Evolutionary conservation across 2,329 filamentous ascomycete genomes (phyloP).

Genomic region (Fusarium verrucosum): DNA sequence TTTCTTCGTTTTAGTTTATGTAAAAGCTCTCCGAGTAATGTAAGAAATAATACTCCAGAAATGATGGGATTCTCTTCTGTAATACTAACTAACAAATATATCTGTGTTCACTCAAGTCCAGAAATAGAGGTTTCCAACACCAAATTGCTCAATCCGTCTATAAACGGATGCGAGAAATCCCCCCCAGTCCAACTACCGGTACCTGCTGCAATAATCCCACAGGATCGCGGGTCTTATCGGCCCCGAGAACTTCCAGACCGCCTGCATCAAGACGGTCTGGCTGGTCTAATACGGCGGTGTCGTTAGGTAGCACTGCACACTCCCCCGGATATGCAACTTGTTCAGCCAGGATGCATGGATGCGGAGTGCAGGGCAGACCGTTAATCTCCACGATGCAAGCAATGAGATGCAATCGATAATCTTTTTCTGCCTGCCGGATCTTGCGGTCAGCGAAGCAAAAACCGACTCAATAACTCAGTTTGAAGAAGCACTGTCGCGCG

Average conservation of each 20-base stretch:
- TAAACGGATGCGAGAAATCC: not conserved
- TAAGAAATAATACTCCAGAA: too few relatives aligned
- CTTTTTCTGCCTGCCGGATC: constrained; percentile 15
- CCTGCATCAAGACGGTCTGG: constrained; percentile 13
- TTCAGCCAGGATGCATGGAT: constrained; percentile 23
- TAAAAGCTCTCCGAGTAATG: not conserved
- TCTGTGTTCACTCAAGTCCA: not conserved
- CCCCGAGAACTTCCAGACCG: constrained; percentile 34
- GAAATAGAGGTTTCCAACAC: not conserved
- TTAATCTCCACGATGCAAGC: constrained; percentile 30
- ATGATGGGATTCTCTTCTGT: too few relatives aligned
- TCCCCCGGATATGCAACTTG: constrained; percentile 15
- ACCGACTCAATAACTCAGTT: not conserved
- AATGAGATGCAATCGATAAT: constrained; percentile 19
- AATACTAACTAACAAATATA: not conserved
- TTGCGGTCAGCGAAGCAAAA: constrained; percentile 21
- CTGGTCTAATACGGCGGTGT: constrained; percentile 17
- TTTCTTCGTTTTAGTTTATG: not conserved
- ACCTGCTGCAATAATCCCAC: not conserved
- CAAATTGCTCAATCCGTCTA: not conserved
- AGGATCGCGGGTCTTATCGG: constrained; percentile 12
- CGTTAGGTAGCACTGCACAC: constrained; percentile 7
- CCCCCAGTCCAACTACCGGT: constrained; percentile 2
- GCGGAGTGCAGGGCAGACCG: constrained; percentile 19
- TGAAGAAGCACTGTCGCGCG: not conserved